Percentiles rank a stretch among this genome's conserved stretches.
Conservation (phyloP, 257 asterid genomes). For the Petunia secreta region DNA sequence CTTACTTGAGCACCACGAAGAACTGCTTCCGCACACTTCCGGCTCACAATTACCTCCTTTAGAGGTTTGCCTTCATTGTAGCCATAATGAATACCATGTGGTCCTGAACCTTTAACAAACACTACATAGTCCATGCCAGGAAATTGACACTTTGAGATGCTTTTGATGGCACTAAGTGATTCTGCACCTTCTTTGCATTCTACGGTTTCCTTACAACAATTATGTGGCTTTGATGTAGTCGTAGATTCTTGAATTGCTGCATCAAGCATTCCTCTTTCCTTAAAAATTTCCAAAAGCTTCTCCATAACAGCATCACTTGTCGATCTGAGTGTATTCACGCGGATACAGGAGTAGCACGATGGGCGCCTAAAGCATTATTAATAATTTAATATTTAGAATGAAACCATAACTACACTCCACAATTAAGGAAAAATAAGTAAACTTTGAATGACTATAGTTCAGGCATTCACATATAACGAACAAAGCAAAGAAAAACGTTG, state of each 20-base stretch:
- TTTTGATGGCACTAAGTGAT: slow-evolving; percentile 25
- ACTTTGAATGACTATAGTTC: not conserved
- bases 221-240: slow-evolving; percentile 24
- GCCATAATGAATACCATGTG: slow-evolving; percentile 73
- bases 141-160: slow-evolving; percentile 64
- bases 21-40: slow-evolving; percentile 99
- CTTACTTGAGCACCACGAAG: slow-evolving; percentile 99
- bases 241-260: slow-evolving; percentile 36
- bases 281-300: slow-evolving; percentile 63
- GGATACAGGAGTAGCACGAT: slow-evolving; percentile 89
- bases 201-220: slow-evolving; percentile 30
- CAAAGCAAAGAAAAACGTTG: slow-evolving; percentile 2
- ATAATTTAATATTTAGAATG: not conserved
- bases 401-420: not conserved
- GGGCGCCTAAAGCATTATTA: slow-evolving; percentile 66
- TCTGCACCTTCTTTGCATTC: slow-evolving; percentile 30
- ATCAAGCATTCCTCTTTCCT: slow-evolving; percentile 46
- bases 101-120: slow-evolving; percentile 86
- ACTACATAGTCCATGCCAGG: slow-evolving; percentile 75
- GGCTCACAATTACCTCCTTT: slow-evolving; percentile 91
- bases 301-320: slow-evolving; percentile 64
- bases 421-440: not conserved
- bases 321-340: slow-evolving; percentile 79
- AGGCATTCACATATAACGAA: slow-evolving; percentile 2
- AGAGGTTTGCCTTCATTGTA: slow-evolving; percentile 57